Evolutionary conservation across 768 basidiomycete genomes (phyloP).

Genomic region (Pholiota microspora): DNA sequence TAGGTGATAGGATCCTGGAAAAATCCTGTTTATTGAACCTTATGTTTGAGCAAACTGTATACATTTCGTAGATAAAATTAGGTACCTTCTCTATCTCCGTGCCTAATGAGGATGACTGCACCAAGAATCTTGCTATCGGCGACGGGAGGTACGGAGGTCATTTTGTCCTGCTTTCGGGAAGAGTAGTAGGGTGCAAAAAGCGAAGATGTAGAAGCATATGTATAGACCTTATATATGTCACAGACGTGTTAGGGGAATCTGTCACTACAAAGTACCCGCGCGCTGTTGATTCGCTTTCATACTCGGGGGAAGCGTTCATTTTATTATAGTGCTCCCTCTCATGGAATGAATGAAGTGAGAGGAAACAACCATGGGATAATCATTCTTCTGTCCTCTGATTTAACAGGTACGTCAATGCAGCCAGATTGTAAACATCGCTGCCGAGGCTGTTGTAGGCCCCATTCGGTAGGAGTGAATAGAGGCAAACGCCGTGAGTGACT

Average conservation of each 20-base stretch:
- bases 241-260: background rate
- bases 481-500: too few species aligned
- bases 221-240: background rate
- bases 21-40: constrained; percentile 40
- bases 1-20: constrained; percentile 64
- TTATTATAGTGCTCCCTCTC: background rate
- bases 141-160: constrained; percentile 6
- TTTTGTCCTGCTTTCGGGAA: background rate
- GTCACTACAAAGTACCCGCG: background rate
- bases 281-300: background rate
- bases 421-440: background rate
- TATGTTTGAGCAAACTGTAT: background rate
- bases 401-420: background rate
- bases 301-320: background rate
- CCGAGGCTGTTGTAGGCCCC: background rate
- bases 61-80: background rate
- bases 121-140: constrained; percentile 39
- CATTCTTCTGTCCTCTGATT: background rate
- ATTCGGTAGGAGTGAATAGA: background rate
- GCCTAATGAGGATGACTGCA: constrained; percentile 54
- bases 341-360: background rate
- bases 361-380: background rate
- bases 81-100: constrained; percentile 55
- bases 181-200: background rate
- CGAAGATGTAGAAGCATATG: background rate